Evolutionary conservation across 225 moss, liverwort and hornwort genomes (phyloP).

Genomic region (Bryum argenteum): DNA sequence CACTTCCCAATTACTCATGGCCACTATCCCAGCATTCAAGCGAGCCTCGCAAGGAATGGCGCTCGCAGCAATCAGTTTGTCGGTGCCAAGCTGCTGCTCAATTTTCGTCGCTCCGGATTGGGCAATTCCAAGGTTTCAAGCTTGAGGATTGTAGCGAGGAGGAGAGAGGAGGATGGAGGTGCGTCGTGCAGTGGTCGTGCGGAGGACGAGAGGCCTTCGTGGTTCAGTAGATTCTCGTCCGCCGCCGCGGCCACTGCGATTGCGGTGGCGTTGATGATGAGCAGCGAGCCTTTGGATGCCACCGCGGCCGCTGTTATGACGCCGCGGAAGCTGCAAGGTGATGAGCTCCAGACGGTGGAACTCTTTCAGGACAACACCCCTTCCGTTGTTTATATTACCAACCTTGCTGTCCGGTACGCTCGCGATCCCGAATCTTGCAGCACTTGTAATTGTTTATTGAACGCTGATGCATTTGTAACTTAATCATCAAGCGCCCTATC

Average conservation of each 20-base stretch:
- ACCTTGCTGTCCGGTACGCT: constrained; percentile 83
- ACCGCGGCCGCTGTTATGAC: constrained; percentile 59
- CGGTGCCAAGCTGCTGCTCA: too few species aligned
- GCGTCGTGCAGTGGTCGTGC: too few species aligned
- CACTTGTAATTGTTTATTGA: too few species aligned
- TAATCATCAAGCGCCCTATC: background rate
- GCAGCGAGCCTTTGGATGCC: constrained; percentile 52
- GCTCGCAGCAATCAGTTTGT: too few species aligned
- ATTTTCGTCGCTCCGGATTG: too few species aligned
- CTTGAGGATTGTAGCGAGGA: too few species aligned
- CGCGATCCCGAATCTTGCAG: background rate
- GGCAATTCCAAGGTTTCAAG: too few species aligned
- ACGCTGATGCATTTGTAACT: background rate
- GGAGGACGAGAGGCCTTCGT: too few species aligned
- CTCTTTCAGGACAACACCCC: constrained; percentile 90
- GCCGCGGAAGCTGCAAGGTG: constrained; percentile 81
- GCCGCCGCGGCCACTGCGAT: constrained; percentile 58
- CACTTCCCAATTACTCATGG: too few species aligned
- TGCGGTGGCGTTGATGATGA: constrained; percentile 56
- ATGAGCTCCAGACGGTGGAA: constrained; percentile 89
- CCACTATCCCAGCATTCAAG: too few species aligned
- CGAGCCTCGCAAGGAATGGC: too few species aligned
- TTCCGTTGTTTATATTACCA: constrained; percentile 94
- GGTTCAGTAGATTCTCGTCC: constrained; percentile 28
- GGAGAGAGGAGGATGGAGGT: too few species aligned